Conservation (phyloP, 2,329 filamentous ascomycete genomes). For the Apiospora malaysiana region DNA sequence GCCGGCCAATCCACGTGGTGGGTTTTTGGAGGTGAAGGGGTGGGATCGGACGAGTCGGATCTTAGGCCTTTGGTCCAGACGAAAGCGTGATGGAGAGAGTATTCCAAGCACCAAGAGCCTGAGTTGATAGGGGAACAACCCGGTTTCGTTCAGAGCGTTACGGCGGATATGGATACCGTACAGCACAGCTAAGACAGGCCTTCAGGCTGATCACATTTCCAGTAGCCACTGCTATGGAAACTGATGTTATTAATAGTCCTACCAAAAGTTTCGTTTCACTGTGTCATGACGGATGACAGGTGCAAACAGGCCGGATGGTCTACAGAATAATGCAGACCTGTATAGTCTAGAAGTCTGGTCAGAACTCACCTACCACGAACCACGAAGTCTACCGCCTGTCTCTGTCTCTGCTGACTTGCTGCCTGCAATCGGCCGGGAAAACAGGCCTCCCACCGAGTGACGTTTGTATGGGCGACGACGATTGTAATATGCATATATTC, state of each 20-base stretch:
- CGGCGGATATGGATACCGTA: conserved; percentile 3
- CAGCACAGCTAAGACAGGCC: conserved; percentile 2
- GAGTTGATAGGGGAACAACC: background rate
- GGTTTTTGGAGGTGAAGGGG: background rate
- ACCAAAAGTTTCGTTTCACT: background rate
- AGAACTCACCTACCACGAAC: background rate
- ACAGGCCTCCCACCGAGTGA: background rate
- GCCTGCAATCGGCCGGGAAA: background rate
- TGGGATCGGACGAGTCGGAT: conserved; percentile 16
- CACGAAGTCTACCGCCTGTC: background rate
- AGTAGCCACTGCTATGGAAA: background rate
- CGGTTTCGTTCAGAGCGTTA: background rate
- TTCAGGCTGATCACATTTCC: background rate
- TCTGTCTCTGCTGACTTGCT: background rate
- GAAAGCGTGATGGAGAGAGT: background rate
- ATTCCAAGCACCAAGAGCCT: background rate
- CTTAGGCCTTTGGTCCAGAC: background rate
- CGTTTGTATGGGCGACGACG: background rate
- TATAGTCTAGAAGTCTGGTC: conserved; percentile 3
- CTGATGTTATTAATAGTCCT: background rate
- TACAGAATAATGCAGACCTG: background rate
- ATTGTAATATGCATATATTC: too few relatives aligned
- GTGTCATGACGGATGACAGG: background rate
- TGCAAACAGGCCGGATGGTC: background rate
- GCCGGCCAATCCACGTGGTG: conserved; percentile 14